Evolutionary conservation across 768 basidiomycete genomes (phyloP), one percentile per base, ranked within the genome.

Genomic region (Leccinum olivaceopallidum): DNA sequence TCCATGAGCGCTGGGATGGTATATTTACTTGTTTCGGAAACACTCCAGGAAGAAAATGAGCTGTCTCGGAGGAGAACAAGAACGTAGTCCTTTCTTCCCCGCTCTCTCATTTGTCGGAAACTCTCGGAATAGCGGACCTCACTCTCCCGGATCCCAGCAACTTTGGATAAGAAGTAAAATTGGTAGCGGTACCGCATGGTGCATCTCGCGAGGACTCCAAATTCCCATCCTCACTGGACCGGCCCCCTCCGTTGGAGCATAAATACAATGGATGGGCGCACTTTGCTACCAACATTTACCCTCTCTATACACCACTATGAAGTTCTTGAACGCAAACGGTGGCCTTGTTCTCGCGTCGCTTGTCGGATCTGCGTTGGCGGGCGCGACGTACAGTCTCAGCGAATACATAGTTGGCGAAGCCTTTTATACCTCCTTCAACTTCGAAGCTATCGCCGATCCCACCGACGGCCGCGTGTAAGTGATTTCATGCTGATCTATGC

Each of bases 381-480:
- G 72, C 20, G 57, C 59, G 10, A 62, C 50, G 12, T 78, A 77
- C 58, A 55, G 18, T 16, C 63, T 75, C 36, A 62, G 59, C 3
- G 71, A 78, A 24, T 53, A 28, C 1, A 67, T 76, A 28, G 60
- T 69, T 32, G 77, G 78, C 9, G 47, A 69, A 6, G 59, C 44
- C 32, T 78, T 79, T 62, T 69, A 74, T 36, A 42, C 32, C 51
- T 62, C 66, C 22, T 78, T 78, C 67, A 65, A 47, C 56, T 77
- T 71, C 44, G 68, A 77, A 36, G 70, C 70, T 22, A 71, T 76
- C 50, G 28, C 71, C 2, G 77, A 78, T 58, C 77, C 78, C 6
- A 78, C 78, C 20, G 2, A 65, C 16, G 78, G 77, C n/a, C 64
- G 75, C 16, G 77, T 78, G 73, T 75, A 64, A 22, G 73, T 67